Percentiles rank a stretch among this genome's conserved stretches.
Conservation (phyloP, 1,284 basidiomycete genomes). For the Tremellales sp. region DNA sequence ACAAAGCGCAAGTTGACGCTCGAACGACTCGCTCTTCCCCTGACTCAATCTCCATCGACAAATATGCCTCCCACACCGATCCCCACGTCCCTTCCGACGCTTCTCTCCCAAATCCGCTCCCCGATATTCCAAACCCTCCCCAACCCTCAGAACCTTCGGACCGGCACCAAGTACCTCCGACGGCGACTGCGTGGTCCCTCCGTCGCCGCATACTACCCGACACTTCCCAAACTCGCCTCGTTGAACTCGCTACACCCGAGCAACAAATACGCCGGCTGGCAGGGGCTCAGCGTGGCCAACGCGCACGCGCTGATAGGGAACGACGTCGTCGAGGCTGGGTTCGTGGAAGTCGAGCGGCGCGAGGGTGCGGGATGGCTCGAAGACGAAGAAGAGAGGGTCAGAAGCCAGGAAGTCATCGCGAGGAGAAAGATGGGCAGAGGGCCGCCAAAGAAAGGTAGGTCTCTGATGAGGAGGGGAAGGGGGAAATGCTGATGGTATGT, state of each 20-base stretch:
- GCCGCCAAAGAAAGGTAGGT: conserved; percentile 47
- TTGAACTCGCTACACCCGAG: conserved; percentile 18
- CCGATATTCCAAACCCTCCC: conserved; percentile 75
- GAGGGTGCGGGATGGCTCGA: conserved; percentile 36
- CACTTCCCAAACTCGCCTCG: conserved; percentile 9
- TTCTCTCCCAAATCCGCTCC: conserved; percentile 39
- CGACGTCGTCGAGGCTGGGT: conserved; percentile 16
- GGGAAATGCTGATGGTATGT: not conserved
- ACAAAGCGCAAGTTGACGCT: too few species aligned
- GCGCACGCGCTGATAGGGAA: conserved; percentile 5
- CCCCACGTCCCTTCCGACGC: conserved; percentile 17
- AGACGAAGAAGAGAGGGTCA: conserved; percentile 27
- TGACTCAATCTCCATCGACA: too few species aligned
- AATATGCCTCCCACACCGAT: conserved; percentile 10
- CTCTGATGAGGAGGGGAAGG: not conserved
- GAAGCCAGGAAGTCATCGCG: conserved; percentile 29
- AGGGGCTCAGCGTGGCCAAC: conserved; percentile 9
- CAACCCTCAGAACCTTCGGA: conserved; percentile 71
- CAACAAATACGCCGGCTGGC: conserved; percentile 35
- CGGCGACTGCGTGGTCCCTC: conserved; percentile 68
- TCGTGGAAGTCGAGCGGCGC: conserved; percentile 26
- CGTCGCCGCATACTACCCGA: conserved; percentile 64
- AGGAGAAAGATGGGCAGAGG: conserved; percentile 35
- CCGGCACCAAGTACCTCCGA: conserved; percentile 79
- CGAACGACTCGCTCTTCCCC: too few species aligned